Evolutionary conservation across 371 early-diverging fungal genomes (phyloP).

Genomic region (Basidiobolus meristosporus): DNA sequence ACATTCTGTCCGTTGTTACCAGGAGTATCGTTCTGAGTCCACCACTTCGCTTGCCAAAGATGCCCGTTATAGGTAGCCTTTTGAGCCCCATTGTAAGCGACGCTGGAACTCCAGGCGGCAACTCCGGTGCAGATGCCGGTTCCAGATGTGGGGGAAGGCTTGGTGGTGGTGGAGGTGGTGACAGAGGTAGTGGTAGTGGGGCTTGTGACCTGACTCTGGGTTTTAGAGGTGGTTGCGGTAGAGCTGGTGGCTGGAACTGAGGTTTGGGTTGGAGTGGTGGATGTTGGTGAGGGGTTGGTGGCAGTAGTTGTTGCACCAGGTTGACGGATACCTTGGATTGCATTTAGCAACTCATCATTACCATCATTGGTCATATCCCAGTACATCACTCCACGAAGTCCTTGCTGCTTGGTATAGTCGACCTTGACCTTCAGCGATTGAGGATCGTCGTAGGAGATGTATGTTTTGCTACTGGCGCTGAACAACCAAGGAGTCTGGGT

Average conservation of each 20-base stretch:
- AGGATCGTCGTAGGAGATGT: conserved; percentile 45
- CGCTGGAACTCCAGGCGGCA: too few relatives aligned
- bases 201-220: background rate
- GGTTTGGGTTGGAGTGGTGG: background rate
- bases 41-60: too few relatives aligned
- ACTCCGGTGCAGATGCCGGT: too few relatives aligned
- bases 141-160: too few relatives aligned
- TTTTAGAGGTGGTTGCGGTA: background rate
- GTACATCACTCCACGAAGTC: conserved; percentile 35
- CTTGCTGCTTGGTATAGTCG: conserved; percentile 20
- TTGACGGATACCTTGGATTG: background rate
- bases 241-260: background rate
- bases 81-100: too few relatives aligned
- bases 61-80: too few relatives aligned
- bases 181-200: too few relatives aligned
- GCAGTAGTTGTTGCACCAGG: background rate
- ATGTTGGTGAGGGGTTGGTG: background rate
- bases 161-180: too few relatives aligned
- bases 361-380: conserved; percentile 24
- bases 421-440: conserved; percentile 29
- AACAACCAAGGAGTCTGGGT: conserved; percentile 54
- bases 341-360: conserved; percentile 20
- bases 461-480: conserved; percentile 21
- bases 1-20: too few relatives aligned
- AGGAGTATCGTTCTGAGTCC: too few relatives aligned